A percentile compares a stretch with the other conserved stretches of the same genome.
These are phyloP conservation scores for Saccharomycopsis sp. DNA, from an alignment of 805 yeast species.

Conservation along the genomic window DNA sequence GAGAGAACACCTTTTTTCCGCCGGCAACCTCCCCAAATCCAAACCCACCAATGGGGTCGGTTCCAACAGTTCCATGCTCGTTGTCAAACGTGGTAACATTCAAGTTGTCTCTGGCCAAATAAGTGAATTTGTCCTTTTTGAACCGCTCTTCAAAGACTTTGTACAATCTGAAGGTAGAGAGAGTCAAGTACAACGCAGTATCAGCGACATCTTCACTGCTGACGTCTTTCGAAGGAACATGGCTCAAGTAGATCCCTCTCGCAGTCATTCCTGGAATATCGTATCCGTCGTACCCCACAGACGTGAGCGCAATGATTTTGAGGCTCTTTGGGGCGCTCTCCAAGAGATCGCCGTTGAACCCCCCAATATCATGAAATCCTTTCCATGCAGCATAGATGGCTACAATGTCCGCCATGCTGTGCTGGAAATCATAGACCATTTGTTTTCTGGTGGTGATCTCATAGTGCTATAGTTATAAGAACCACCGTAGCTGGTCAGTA, in stretches of 20 bases:
- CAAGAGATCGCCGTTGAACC: slow-evolving; percentile 39
- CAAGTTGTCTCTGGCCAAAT: slow-evolving; percentile 32
- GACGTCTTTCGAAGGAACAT: slow-evolving; percentile 38
- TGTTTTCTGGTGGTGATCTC: slow-evolving; percentile 34
- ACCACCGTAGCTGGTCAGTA: too few relatives aligned
- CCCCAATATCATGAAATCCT: slow-evolving; percentile 45
- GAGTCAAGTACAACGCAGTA: slow-evolving; percentile 48
- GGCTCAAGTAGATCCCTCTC: slow-evolving; percentile 37
- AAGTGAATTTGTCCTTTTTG: slow-evolving; percentile 33
- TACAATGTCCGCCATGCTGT: slow-evolving; percentile 32
- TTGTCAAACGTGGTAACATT: slow-evolving; percentile 29
- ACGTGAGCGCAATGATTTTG: slow-evolving; percentile 44
- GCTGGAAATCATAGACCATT: slow-evolving; percentile 32
- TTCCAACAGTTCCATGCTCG: slow-evolving; percentile 28
- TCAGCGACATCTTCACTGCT: slow-evolving; percentile 53
- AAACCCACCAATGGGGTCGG: slow-evolving; percentile 29
- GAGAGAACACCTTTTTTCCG: slow-evolving; percentile 36
- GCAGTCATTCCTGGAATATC: slow-evolving; percentile 37
- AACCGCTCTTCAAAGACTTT: slow-evolving; percentile 31
- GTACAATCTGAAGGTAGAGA: slow-evolving; percentile 49
- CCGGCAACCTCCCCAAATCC: slow-evolving; percentile 37
- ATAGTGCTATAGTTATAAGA: slow-evolving; percentile 26
- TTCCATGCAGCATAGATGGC: slow-evolving; percentile 59
- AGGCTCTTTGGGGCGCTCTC: slow-evolving; percentile 39
- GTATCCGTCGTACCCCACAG: slow-evolving; percentile 52